Base-by-base conservation (phyloP, 2,329 filamentous ascomycete genomes). In the Penicillium sp. region DNA sequence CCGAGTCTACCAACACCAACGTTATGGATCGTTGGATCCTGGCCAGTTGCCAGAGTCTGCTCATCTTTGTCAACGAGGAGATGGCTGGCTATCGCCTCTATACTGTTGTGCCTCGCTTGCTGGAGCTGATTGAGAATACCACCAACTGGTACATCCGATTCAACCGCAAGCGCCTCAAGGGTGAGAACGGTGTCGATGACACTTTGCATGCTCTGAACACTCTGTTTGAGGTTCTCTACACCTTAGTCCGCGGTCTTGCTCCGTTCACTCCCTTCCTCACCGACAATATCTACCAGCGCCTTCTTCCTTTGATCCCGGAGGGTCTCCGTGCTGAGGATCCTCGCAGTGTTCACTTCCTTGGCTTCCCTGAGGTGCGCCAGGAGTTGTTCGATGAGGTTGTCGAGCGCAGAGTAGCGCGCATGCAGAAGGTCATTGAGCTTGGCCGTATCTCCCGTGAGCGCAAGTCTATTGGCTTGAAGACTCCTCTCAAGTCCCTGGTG, bases 61-160 rank as follows among this genome's bases (percentile, higher is more conserved):
- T 97, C 52, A 86, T 91, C 65, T 96, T 94, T 68, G 90, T 96
- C 49, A 93, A 97, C 69, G 80, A 89, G 64, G 93, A 97, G 75
- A 97, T 97, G 93, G 66, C 67, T 79, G 86, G 77, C 6, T 90
- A 90, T 70, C 86, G 88, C 38, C 75, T 92, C 33, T 97, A 96
- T 74, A 97, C 92, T 1, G 93, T 97, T 42, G 91, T 96, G 42
- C 92, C 92, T 7, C 83, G 89, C 58, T 76, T 97, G 54, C 81
- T 95, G 16, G 82, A 82, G 52, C 82, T 95, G 65, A 95, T 96
- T 60, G 93, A 96, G 66, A 91, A 95, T 74, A 91, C 89, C 4
- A 96, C 92, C n/a, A 97, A 97, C 74, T 96, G 92, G 92, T 96
- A 96, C 75, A 96, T 96, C 70, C 84, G 91, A 56, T 95, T 96